A percentile compares a stretch with the other conserved stretches of the same genome.
Evolutionary conservation across 306 rosid species (phyloP).

Genomic region (Carpinus fangiana): DNA sequence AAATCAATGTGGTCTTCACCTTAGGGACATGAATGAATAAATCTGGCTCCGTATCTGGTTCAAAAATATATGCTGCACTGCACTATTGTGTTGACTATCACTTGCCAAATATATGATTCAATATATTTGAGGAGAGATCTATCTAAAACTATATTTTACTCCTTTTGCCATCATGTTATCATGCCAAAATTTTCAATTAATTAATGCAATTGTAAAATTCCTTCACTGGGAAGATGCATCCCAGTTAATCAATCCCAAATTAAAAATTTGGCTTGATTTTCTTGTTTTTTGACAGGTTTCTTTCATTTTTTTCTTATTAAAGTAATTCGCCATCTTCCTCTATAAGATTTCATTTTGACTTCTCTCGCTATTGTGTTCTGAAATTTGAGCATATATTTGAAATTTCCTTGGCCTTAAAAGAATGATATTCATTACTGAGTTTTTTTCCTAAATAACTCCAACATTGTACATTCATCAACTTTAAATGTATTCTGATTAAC

Average conservation of each 20-base stretch:
- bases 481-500: conserved; percentile 17
- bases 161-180: not conserved
- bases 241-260: not conserved
- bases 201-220: not conserved
- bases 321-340: not conserved
- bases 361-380: not conserved
- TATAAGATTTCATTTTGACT: not conserved
- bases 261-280: not conserved
- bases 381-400: not conserved
- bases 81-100: not conserved
- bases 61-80: not conserved
- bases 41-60: conserved; percentile 9
- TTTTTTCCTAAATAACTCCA: not conserved
- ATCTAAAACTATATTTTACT: not conserved
- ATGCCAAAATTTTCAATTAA: not conserved
- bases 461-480: conserved; percentile 16
- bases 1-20: conserved; percentile 13
- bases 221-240: not conserved
- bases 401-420: not conserved
- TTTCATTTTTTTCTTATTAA: not conserved
- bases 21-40: not conserved
- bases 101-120: not conserved
- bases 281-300: too few relatives aligned
- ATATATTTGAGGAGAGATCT: not conserved
- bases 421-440: not conserved